Percentiles rank a stretch among this genome's conserved stretches.
Evolutionary conservation across 2,329 filamentous ascomycete species (phyloP).

Genomic region (Dothideomycetidae sp.): DNA sequence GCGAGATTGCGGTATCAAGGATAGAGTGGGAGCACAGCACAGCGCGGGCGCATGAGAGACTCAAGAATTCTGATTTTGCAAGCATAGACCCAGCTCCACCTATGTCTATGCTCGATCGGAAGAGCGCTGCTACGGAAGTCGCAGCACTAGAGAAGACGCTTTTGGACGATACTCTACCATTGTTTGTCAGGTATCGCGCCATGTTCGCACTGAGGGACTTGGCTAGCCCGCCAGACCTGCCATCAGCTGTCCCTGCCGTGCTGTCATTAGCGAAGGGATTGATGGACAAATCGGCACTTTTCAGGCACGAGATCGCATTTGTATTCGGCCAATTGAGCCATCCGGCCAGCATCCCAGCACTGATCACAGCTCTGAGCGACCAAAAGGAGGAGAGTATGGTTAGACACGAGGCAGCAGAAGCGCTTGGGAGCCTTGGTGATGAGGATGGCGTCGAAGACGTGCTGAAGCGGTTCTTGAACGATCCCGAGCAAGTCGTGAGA

Average conservation of each 20-base stretch:
- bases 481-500: constrained; percentile 82
- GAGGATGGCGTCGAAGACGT: constrained; percentile 85
- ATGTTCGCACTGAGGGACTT: constrained; percentile 97
- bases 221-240: constrained; percentile 79
- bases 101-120: constrained; percentile 46
- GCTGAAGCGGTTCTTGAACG: constrained; percentile 68
- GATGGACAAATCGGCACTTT: constrained; percentile 73
- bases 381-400: constrained; percentile 86
- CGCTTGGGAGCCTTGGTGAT: constrained; percentile 82
- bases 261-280: constrained; percentile 76
- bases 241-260: constrained; percentile 78
- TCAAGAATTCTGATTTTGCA: constrained; percentile 76
- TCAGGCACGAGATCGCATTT: constrained; percentile 95
- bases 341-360: constrained; percentile 86
- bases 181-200: constrained; percentile 89
- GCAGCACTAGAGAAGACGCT: constrained; percentile 61
- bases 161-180: constrained; percentile 61
- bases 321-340: constrained; percentile 95
- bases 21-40: constrained; percentile 85
- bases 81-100: constrained; percentile 93
- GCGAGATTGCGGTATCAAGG: constrained; percentile 87
- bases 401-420: constrained; percentile 91
- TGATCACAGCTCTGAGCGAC: constrained; percentile 65
- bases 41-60: constrained; percentile 54
- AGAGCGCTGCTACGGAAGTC: constrained; percentile 45